phyloP scores from a whole-genome alignment of 768 basidiomycete genomes.

The Mycena albidolilacea region DNA sequence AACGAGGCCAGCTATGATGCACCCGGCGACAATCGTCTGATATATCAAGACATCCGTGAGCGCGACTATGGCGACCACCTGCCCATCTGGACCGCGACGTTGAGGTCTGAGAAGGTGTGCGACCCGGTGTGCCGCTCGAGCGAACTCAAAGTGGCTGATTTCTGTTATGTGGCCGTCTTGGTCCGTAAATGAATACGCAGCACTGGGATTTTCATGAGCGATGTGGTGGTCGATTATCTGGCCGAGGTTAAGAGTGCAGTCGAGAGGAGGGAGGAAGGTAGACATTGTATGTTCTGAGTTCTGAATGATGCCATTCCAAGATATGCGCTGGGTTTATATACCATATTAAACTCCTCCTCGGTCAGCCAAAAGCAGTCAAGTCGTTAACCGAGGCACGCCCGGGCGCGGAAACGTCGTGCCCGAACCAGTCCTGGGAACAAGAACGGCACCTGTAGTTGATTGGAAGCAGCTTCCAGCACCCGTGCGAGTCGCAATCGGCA shows the following conservation, averaged over 20 bases:
- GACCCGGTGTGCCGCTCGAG: constrained; percentile 59
- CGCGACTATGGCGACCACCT: constrained; percentile 46
- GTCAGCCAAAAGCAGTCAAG: no score
- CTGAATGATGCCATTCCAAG: no score
- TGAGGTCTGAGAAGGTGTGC: constrained; percentile 56
- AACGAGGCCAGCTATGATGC: constrained; percentile 53
- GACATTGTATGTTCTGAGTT: constrained; percentile 5
- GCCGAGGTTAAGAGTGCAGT: constrained; percentile 27
- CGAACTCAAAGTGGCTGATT: constrained; percentile 60
- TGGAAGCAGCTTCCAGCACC: no score
- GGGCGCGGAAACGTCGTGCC: neutral
- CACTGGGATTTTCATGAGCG: constrained; percentile 2
- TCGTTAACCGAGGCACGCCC: no score
- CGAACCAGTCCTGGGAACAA: neutral
- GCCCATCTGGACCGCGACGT: constrained; percentile 48
- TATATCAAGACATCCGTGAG: constrained; percentile 54
- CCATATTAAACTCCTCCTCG: no score
- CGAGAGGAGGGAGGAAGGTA: constrained; percentile 19
- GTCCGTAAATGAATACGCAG: constrained; percentile 44
- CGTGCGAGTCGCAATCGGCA: no score
- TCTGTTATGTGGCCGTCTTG: constrained; percentile 38
- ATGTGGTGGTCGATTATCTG: constrained; percentile 20
- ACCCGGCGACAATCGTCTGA: constrained; percentile 56
- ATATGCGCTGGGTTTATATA: no score
- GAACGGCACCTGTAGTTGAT: no score